A percentile compares a stretch with the other conserved stretches of the same genome.
These are phyloP conservation scores for Naematelia encephala DNA, from an alignment of 768 basidiomycete species.

Conservation along the genomic window DNA sequence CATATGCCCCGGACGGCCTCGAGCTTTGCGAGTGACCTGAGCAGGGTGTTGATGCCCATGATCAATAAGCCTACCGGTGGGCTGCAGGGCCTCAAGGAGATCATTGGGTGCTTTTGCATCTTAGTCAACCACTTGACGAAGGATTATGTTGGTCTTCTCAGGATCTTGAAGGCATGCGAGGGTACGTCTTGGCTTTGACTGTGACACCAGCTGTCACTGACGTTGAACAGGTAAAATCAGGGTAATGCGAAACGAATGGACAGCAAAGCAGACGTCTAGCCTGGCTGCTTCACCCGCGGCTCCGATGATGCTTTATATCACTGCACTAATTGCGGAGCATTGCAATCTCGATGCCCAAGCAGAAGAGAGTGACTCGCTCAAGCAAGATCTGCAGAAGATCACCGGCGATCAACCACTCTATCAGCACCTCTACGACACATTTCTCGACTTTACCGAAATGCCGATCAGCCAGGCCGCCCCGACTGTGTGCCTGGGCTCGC, in stretches of 20 bases:
- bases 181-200: slow-evolving; percentile 53
- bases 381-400: slow-evolving; percentile 60
- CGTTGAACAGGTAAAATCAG: slow-evolving; percentile 16
- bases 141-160: slow-evolving; percentile 73
- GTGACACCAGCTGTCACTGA: not conserved
- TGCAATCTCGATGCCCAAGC: slow-evolving; percentile 81
- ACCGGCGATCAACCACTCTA: slow-evolving; percentile 67
- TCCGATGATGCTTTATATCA: slow-evolving; percentile 71
- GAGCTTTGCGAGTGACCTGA: slow-evolving; percentile 84
- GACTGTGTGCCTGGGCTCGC: slow-evolving; percentile 79
- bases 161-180: slow-evolving; percentile 80
- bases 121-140: slow-evolving; percentile 81
- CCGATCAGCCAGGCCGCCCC: slow-evolving; percentile 59
- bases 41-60: slow-evolving; percentile 79
- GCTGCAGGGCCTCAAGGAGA: slow-evolving; percentile 76
- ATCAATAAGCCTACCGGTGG: slow-evolving; percentile 72
- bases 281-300: slow-evolving; percentile 21
- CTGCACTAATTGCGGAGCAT: slow-evolving; percentile 79
- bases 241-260: slow-evolving; percentile 65
- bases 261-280: slow-evolving; percentile 47
- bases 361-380: slow-evolving; percentile 56
- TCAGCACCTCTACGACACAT: slow-evolving; percentile 74
- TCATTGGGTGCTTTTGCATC: slow-evolving; percentile 85
- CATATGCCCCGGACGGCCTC: slow-evolving; percentile 83
- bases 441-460: slow-evolving; percentile 71